Percentiles rank a stretch among this genome's conserved stretches.
Conservation (phyloP, 176 grass and related monocot genomes). For the Oryza officinalis region DNA sequence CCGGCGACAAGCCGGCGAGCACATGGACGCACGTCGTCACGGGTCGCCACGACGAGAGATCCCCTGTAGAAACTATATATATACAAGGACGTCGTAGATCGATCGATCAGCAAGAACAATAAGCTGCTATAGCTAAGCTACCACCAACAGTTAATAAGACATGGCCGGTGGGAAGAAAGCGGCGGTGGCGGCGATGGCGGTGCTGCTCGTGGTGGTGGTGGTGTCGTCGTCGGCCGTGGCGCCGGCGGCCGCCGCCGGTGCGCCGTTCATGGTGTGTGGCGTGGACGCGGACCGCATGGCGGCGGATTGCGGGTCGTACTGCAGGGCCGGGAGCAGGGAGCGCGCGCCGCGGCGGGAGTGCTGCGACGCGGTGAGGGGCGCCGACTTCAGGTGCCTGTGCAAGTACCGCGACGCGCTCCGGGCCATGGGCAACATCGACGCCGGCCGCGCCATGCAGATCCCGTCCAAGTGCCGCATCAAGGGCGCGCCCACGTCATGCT, state of each 20-base stretch:
- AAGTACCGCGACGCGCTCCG: background rate
- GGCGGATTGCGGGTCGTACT: slow-evolving; percentile 33
- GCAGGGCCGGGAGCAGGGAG: background rate
- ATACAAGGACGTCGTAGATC: background rate
- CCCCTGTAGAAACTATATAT: background rate
- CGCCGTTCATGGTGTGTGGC: background rate
- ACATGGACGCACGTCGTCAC: slow-evolving; percentile 27
- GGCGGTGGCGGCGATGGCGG: background rate
- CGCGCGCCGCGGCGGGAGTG: background rate
- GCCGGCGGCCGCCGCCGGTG: background rate
- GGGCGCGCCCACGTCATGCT: background rate
- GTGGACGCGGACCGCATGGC: background rate
- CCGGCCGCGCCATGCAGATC: slow-evolving; percentile 33
- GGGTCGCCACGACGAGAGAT: background rate
- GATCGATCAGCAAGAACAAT: background rate
- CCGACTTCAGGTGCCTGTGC: slow-evolving; percentile 52
- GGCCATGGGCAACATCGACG: background rate
- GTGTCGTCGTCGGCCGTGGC: background rate
- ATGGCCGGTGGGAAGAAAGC: slow-evolving; percentile 15
- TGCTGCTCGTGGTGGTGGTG: slow-evolving; percentile 23
- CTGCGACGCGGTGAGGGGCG: slow-evolving; percentile 39
- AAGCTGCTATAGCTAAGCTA: no score
- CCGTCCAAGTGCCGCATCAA: background rate
- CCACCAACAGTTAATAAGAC: background rate
- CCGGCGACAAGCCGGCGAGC: slow-evolving; percentile 28